Base-by-base conservation (phyloP, 2,329 filamentous ascomycete species). In the Ceratocystis albifundus region DNA sequence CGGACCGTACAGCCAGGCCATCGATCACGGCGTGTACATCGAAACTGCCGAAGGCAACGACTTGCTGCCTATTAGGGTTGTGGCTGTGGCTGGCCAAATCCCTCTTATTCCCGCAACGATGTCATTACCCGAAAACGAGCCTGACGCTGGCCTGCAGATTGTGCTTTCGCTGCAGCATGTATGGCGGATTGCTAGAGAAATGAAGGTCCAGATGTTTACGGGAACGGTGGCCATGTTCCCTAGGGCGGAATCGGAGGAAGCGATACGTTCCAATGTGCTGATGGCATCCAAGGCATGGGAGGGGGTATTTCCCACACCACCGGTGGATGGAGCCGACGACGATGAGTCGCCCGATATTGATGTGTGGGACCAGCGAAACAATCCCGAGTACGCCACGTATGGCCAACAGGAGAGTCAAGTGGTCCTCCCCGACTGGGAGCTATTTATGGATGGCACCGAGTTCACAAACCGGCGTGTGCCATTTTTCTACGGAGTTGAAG, bases 1-100 rank as follows among this genome's bases (percentile, higher is more conserved):
- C 65, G 94, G 94, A 0, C 94, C 94, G 0, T 97, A 97, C 75
- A 96, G 92, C 66, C 94, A 99, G 77, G 90, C 91, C 3, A 85
- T 94, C 62, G 80, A 82, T 1, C 76, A 84, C 10, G 76, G 73
- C 2, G 65, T 76, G 12, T 71, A 71, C 36, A 59, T 64, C 45
- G 45, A 45, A n/a, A 45, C 48, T 3, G 71, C 72, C 1, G 69
- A 75, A 1, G 73, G 75, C 45, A 69, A 75, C 1, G 76, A 93
- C 17, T 86, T 85, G 65, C 80, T 96, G 44, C 92, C 94, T 0
- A 65, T 65, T 15, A 73, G 75, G 46, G 68, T 75, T 0, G 76
- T 93, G 17, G 86, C 85, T 65, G 80, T 96, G 45, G 92, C 94
- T 0, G 94, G 94, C 0, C 94, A 97, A 75, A 96, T 99, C 62